Conservation (phyloP, 2,329 filamentous ascomycete genomes). For the Penicillium sp. region DNA sequence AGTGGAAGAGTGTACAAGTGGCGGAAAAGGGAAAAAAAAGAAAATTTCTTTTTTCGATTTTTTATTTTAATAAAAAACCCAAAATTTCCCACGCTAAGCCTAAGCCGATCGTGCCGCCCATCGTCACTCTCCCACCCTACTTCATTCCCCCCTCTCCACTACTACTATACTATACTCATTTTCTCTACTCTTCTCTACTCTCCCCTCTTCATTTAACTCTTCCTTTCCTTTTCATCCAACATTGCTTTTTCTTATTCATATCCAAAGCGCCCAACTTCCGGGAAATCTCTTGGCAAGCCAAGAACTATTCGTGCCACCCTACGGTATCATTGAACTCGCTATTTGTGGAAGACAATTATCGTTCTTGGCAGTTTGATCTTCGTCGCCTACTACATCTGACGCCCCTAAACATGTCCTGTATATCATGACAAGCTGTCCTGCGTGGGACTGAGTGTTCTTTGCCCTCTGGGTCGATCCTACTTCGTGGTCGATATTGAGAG, state of each 20-base stretch:
- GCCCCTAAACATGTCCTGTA: conserved; percentile 37
- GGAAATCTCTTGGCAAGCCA: conserved; percentile 14
- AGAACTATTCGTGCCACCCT: conserved; percentile 17
- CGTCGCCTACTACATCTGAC: conserved; percentile 10
- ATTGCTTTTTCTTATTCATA: background rate
- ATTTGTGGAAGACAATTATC: conserved; percentile 15
- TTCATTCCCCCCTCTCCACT: conserved; percentile 3
- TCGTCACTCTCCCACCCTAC: conserved; percentile 16
- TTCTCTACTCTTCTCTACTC: conserved; percentile 2
- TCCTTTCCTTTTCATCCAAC: conserved; percentile 7
- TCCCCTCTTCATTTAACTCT: conserved; percentile 1
- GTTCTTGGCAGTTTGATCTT: conserved; percentile 18
- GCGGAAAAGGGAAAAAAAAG: background rate
- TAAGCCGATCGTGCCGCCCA: conserved; percentile 21
- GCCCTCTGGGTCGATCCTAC: conserved; percentile 29
- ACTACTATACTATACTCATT: conserved; percentile 5
- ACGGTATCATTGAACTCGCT: conserved; percentile 12
- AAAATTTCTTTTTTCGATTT: background rate
- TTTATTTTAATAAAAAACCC: conserved; percentile 4
- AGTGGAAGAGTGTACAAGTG: conserved; percentile 11
- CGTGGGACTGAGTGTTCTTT: conserved; percentile 32
- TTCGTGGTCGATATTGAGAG: conserved; percentile 23
- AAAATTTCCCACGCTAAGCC: conserved; percentile 11
- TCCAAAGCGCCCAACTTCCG: background rate
- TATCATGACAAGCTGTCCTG: conserved; percentile 47